phyloP scores from a whole-genome alignment of 768 basidiomycete genomes.

The Russula emetica region DNA sequence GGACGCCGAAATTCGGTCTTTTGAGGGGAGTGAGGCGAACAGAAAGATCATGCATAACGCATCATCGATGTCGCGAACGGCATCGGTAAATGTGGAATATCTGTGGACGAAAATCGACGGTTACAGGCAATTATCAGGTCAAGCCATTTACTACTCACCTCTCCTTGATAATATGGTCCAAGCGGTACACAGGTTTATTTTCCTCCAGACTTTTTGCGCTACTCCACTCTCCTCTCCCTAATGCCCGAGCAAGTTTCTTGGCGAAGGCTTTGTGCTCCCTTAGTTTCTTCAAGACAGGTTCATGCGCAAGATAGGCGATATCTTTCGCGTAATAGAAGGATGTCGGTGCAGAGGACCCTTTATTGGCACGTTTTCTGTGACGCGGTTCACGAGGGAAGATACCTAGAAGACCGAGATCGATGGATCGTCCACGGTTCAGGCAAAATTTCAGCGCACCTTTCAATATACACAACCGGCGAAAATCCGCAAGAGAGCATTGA shows the following conservation, averaged over 20 bases:
- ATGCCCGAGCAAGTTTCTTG: constrained; percentile 88
- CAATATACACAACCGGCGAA: constrained; percentile 92
- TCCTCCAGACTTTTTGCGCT: constrained; percentile 92
- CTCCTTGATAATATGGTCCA: constrained; percentile 98
- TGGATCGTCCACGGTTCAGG: neutral
- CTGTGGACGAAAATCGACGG: constrained; percentile 38
- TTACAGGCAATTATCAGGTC: neutral
- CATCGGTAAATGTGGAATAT: constrained; percentile 96
- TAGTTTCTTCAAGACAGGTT: constrained; percentile 88
- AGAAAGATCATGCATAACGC: constrained; percentile 93
- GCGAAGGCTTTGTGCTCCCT: constrained; percentile 98
- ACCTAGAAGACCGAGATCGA: constrained; percentile 46
- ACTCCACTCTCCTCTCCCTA: constrained; percentile 94
- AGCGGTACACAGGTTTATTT: constrained; percentile 81
- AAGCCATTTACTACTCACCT: constrained; percentile 49
- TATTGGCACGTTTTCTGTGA: constrained; percentile 90
- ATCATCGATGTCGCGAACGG: constrained; percentile 94
- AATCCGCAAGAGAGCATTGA: constrained; percentile 95
- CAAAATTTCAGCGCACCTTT: constrained; percentile 59
- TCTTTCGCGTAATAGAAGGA: constrained; percentile 99
- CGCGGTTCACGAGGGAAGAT: constrained; percentile 97
- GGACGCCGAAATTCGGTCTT: constrained; percentile 70
- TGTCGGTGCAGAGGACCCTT: constrained; percentile 93
- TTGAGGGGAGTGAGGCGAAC: constrained; percentile 89
- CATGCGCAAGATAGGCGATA: constrained; percentile 94